Base-by-base conservation (phyloP, 345 rosid species). In the Angophora floribunda region DNA sequence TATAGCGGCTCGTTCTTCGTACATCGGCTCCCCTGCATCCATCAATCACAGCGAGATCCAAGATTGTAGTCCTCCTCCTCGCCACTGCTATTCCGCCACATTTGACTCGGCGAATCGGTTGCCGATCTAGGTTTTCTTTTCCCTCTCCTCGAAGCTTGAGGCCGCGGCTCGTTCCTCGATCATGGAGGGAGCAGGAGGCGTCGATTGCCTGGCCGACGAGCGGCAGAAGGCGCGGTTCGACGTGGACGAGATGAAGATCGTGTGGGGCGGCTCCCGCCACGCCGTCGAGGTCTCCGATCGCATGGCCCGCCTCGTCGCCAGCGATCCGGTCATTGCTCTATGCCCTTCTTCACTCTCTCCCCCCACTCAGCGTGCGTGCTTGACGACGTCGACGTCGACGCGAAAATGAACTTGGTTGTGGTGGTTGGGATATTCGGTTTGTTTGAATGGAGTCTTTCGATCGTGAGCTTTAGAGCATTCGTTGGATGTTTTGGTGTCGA, bases 201-300 rank as follows among this genome's bases (percentile, higher is more conserved):
- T 94, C 19, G 99, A 97, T 92, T 91, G 94, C 87, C 91, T 93
- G 45, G 96, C 94, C 30, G 92, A 89, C 17, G 99, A 98, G 95
- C 94, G 99, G 92, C 93, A 80, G 92, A 95, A 90, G 92, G 95
- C 98, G 2, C 93, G 94, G 90, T 97, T 98, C 90, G 97, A 96
- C 57, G 97, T 98, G 63, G 97, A 96, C 7, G 95, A 93, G 65
- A 95, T 98, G 99, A 98, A 98, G 95, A 89, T 98, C 95, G 96
- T 94, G 85, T 98, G 99, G 99, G 99, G 97, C 30, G 98, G 99
- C 55, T 98, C 99, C 30, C 97, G 92, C 87, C 96, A 94, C 75
- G 95, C 92, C 91, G 92, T 93, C 57, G 97, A 98, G 87, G 91
- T 95, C 91, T 92, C 96, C 86, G 98, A 98, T 91, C 98, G 99